These are phyloP conservation scores for Fusarium continuum DNA, from an alignment of 2,329 filamentous ascomycete species.

Conservation along the genomic window DNA sequence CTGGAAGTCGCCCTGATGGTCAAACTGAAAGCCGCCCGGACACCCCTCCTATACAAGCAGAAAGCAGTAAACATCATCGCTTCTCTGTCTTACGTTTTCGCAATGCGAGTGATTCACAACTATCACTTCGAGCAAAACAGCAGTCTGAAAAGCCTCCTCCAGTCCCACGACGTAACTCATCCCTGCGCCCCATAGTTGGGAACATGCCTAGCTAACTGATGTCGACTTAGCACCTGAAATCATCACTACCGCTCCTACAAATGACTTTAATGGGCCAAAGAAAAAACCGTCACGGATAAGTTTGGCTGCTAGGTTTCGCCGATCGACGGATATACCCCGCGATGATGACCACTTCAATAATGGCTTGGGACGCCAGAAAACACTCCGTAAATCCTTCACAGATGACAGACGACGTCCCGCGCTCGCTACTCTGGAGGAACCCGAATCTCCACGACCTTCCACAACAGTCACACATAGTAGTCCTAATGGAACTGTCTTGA, in stretches of 20 bases:
- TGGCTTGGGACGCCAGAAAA: conserved; percentile 29
- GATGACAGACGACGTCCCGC: conserved; percentile 46
- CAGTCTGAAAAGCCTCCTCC: conserved; percentile 67
- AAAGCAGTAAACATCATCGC: conserved; percentile 65
- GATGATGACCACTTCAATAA: conserved; percentile 40
- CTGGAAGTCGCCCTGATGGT: conserved; percentile 14
- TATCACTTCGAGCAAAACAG: conserved; percentile 78
- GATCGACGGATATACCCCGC: conserved; percentile 58
- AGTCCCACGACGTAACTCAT: conserved; percentile 64
- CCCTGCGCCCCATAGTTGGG: conserved; percentile 8
- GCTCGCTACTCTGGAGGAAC: conserved; percentile 64
- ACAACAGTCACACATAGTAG: conserved; percentile 41
- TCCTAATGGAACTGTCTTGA: conserved; percentile 56
- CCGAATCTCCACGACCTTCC: conserved; percentile 49
- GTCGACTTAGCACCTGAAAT: conserved; percentile 70
- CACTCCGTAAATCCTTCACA: conserved; percentile 57
- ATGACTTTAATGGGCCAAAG: conserved; percentile 63
- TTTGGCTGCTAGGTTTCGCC: conserved; percentile 62
- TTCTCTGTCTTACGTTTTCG: conserved; percentile 83
- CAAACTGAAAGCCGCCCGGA: conserved; percentile 49
- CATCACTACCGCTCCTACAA: conserved; percentile 90
- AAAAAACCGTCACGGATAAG: conserved; percentile 67
- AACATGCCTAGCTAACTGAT: conserved; percentile 30
- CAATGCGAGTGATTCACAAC: conserved; percentile 91
- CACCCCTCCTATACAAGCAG: conserved; percentile 63